Evolutionary conservation across 768 basidiomycete species (phyloP).

Genomic region (Pulveroboletus sp.): DNA sequence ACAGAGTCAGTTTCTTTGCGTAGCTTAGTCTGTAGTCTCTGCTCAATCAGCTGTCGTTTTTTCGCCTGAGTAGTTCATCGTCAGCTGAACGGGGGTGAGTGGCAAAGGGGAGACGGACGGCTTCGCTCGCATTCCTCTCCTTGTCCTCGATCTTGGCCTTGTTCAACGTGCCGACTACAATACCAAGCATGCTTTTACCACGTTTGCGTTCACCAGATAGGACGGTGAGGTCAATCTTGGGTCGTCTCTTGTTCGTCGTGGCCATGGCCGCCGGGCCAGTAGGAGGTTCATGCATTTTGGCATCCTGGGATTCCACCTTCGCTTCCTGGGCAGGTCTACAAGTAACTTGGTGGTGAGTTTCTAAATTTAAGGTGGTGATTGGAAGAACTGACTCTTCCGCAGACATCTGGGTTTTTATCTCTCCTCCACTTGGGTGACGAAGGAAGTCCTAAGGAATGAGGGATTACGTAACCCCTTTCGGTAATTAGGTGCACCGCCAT

Average conservation of each 20-base stretch:
- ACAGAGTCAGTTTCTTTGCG: slow-evolving; percentile 83
- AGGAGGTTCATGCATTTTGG: slow-evolving; percentile 36
- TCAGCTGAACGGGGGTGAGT: slow-evolving; percentile 7
- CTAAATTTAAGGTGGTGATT: slow-evolving; percentile 1
- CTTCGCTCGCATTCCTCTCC: slow-evolving; percentile 79
- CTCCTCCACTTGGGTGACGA: neutral
- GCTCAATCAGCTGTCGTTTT: slow-evolving; percentile 78
- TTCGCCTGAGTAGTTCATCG: slow-evolving; percentile 52
- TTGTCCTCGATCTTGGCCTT: slow-evolving; percentile 87
- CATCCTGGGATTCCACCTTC: slow-evolving; percentile 27
- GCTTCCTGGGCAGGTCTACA: slow-evolving; percentile 31
- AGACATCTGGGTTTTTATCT: slow-evolving; percentile 40
- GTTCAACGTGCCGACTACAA: slow-evolving; percentile 77
- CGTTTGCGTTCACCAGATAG: slow-evolving; percentile 64
- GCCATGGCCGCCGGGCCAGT: slow-evolving; percentile 45
- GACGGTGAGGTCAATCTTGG: slow-evolving; percentile 63
- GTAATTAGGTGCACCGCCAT: slow-evolving; percentile 23
- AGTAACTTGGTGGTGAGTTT: neutral
- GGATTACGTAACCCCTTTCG: slow-evolving; percentile 20
- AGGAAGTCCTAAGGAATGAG: neutral
- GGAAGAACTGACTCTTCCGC: slow-evolving; percentile 44
- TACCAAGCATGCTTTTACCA: slow-evolving; percentile 84
- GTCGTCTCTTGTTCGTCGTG: slow-evolving; percentile 54
- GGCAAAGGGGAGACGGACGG: slow-evolving; percentile 41
- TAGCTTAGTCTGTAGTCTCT: slow-evolving; percentile 80